Conservation (phyloP, 2,329 filamentous ascomycete genomes). For the Aspergillus clavatus region DNA sequence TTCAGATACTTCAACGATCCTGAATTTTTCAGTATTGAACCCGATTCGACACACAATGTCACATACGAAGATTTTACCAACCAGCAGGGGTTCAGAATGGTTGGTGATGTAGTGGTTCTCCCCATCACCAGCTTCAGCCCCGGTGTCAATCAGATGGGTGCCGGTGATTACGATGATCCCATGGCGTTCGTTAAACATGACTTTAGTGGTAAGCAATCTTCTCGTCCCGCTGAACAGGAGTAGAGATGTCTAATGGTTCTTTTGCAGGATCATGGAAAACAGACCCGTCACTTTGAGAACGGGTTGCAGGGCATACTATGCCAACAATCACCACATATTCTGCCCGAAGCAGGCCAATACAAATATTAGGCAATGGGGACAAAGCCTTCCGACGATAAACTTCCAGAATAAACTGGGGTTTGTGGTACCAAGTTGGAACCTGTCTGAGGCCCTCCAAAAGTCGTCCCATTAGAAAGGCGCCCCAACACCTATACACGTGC, state of each 20-base stretch:
- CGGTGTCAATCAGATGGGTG: slow-evolving; percentile 88
- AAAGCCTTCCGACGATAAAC: no score
- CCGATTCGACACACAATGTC: slow-evolving; percentile 64
- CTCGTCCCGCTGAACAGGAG: not conserved
- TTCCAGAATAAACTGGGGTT: no score
- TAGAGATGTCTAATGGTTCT: slow-evolving; percentile 4
- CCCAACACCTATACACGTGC: no score
- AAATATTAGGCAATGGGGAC: no score
- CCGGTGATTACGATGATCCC: slow-evolving; percentile 79
- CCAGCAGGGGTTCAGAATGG: slow-evolving; percentile 74
- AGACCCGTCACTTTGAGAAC: slow-evolving; percentile 27
- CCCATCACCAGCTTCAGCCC: slow-evolving; percentile 98
- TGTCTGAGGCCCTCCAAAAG: no score
- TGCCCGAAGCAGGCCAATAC: not conserved
- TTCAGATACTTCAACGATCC: slow-evolving; percentile 93
- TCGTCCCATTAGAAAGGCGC: no score
- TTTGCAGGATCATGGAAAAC: slow-evolving; percentile 37
- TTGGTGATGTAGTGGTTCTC: slow-evolving; percentile 88
- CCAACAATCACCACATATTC: not conserved
- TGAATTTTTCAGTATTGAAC: slow-evolving; percentile 75
- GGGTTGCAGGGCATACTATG: not conserved
- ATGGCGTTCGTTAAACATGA: slow-evolving; percentile 98
- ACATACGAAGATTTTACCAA: slow-evolving; percentile 86
- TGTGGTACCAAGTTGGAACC: no score
- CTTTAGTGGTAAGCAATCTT: slow-evolving; percentile 67